These are phyloP conservation scores for Pseudocercospora eumusae DNA, from an alignment of 2,329 filamentous ascomycete genomes.

Conservation along the genomic window DNA sequence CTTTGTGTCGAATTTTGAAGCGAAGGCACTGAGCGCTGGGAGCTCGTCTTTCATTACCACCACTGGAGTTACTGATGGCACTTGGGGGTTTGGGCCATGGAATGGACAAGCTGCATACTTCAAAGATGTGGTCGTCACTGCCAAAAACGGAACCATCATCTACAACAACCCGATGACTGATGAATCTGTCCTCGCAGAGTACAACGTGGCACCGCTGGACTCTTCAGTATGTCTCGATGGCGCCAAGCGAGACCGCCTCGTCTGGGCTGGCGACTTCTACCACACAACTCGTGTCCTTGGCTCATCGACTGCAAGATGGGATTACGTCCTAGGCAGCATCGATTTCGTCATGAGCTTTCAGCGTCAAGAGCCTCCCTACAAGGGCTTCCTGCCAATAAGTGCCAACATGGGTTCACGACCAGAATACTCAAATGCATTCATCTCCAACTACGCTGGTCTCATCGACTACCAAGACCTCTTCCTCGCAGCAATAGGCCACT, in stretches of 20 bases:
- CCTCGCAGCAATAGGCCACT: slow-evolving; percentile 35
- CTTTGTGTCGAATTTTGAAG: slow-evolving; percentile 30
- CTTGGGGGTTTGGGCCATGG: slow-evolving; percentile 47
- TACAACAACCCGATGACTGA: slow-evolving; percentile 40
- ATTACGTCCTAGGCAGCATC: slow-evolving; percentile 42
- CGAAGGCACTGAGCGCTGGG: slow-evolving; percentile 23
- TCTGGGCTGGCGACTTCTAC: slow-evolving; percentile 49
- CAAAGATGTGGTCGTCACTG: slow-evolving; percentile 40
- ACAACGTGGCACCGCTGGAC: slow-evolving; percentile 41
- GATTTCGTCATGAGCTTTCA: slow-evolving; percentile 38
- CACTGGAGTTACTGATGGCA: slow-evolving; percentile 28
- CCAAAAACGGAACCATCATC: slow-evolving; percentile 37
- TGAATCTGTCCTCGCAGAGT: slow-evolving; percentile 41
- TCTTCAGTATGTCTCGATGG: slow-evolving; percentile 47
- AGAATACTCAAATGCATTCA: slow-evolving; percentile 16
- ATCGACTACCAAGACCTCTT: slow-evolving; percentile 41
- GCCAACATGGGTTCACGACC: slow-evolving; percentile 22
- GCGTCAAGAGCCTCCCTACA: slow-evolving; percentile 6
- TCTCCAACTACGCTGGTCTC: slow-evolving; percentile 22
- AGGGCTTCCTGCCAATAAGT: slow-evolving; percentile 24
- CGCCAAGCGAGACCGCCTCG: slow-evolving; percentile 46
- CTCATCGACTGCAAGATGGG: slow-evolving; percentile 41
- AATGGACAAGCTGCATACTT: slow-evolving; percentile 45
- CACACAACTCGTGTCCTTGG: slow-evolving; percentile 45
- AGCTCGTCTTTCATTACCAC: background rate